A percentile compares a stretch with the other conserved stretches of the same genome.
phyloP scores from a whole-genome alignment of 2,329 filamentous ascomycete genomes.

The Aureobasidium sp. region DNA sequence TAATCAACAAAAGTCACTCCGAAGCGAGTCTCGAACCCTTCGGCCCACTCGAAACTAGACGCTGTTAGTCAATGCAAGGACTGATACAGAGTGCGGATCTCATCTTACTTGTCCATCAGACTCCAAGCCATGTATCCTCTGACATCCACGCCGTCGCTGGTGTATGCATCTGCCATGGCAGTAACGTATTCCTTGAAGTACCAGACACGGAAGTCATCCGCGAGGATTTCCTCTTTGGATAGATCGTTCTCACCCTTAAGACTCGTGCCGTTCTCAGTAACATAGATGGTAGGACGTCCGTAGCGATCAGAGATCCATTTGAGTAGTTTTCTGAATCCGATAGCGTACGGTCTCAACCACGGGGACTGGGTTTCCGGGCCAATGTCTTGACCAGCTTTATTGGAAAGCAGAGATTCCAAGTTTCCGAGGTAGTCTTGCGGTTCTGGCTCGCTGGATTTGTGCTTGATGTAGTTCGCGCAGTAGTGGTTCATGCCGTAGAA shows the following conservation, averaged over 20 bases:
- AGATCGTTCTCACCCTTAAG: conserved; percentile 70
- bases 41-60: conserved; percentile 84
- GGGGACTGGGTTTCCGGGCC: conserved; percentile 74
- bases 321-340: conserved; percentile 69
- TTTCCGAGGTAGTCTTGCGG: conserved; percentile 66
- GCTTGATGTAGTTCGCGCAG: conserved; percentile 77
- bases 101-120: conserved; percentile 57
- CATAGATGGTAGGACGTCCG: conserved; percentile 62
- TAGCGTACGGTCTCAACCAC: conserved; percentile 70
- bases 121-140: conserved; percentile 80
- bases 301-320: conserved; percentile 73
- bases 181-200: conserved; percentile 73
- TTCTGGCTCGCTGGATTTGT: conserved; percentile 53
- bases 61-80: neutral
- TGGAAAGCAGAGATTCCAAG: conserved; percentile 58
- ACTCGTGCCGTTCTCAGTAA: conserved; percentile 83
- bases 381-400: conserved; percentile 29
- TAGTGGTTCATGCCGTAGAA: conserved; percentile 50
- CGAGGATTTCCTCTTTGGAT: conserved; percentile 57
- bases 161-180: conserved; percentile 65
- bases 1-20: conserved; percentile 82
- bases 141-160: conserved; percentile 67
- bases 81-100: conserved; percentile 17
- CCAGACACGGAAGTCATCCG: conserved; percentile 72
- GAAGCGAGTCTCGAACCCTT: conserved; percentile 80